phyloP scores from a whole-genome alignment of 768 basidiomycete genomes.

The Dioszegia aurantiaca region DNA sequence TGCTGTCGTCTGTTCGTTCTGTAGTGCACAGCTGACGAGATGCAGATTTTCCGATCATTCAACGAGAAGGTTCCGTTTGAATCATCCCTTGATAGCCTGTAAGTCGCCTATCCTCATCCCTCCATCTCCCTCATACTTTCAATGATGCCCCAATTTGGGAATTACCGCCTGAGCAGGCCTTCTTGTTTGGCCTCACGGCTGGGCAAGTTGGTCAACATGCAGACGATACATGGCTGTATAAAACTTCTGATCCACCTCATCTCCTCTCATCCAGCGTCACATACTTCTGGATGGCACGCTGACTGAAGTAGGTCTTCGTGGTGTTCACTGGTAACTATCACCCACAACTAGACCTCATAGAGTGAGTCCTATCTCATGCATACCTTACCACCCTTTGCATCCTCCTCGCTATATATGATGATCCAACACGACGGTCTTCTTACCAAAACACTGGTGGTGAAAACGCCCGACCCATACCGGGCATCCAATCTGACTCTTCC shows the following conservation, averaged over 20 bases:
- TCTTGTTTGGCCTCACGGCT: conserved; percentile 29
- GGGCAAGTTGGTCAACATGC: conserved; percentile 32
- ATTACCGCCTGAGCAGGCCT: conserved; percentile 49
- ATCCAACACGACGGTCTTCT: conserved; percentile 52
- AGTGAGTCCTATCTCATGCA: conserved; percentile 2
- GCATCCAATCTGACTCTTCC: conserved; percentile 48
- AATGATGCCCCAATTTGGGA: conserved; percentile 49
- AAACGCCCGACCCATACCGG: conserved; percentile 51
- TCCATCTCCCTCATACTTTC: conserved; percentile 5
- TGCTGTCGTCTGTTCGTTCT: not conserved
- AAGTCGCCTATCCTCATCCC: not conserved
- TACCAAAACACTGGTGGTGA: conserved; percentile 44
- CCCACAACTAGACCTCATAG: not conserved
- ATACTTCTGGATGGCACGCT: not conserved
- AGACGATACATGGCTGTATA: conserved; percentile 52
- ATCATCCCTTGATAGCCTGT: no score
- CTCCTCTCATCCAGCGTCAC: conserved; percentile 2
- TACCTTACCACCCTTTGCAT: not conserved
- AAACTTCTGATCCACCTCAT: conserved; percentile 30
- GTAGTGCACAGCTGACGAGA: not conserved
- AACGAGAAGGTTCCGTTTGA: not conserved
- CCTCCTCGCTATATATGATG: conserved; percentile 38
- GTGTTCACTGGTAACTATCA: not conserved
- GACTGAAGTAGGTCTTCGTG: not conserved
- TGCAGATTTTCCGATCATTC: not conserved